Base-by-base conservation (phyloP, 2,329 filamentous ascomycete genomes). In the Apiospora arundinis region DNA sequence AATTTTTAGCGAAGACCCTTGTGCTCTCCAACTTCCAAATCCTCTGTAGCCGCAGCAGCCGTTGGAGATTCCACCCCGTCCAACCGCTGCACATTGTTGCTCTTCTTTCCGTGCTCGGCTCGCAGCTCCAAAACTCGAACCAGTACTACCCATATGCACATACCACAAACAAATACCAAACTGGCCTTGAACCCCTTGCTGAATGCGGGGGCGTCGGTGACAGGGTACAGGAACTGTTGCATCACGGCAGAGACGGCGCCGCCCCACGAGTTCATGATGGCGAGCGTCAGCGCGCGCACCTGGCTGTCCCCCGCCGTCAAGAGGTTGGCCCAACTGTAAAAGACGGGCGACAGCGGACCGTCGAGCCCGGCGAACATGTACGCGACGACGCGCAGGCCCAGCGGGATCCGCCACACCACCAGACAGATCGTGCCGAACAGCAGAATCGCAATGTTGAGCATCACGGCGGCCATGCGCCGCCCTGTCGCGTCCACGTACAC, bases 281-380 rank as follows among this genome's bases (percentile, higher is more conserved):
- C 80, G 16, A 81, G 74, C 1, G 78, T 80, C 69, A 81, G 74
- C 25, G 79, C 80, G 23, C 81, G 75, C 11, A 82, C 76, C 69
- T 82, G 81, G 52, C 75, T 74, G 73, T 82, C 81, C 6, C 77
- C 77, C 0, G 76, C 71, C 46, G 78, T 80, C 23, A 80, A 70
- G 65, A 80, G 78, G 71, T 81, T 82, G n/a, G 80, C 80, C 80
- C 80, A 82, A 4, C 77, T 71, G 71, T 78, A 78, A 72, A 79
- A 81, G 14, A 82, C 76, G 1, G 81, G 81, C 8, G 77, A 79
- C 2, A 82, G 76, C 0, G 80, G 80, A 0, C 81, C 81, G 70
- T 82, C 79, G 18, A 75, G 75, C 21, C 79, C 80, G 11, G 80
- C 80, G 67, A 81, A 78, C 67, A 82, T 76, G 74, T 81, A 83